Evolutionary conservation across 2,329 filamentous ascomycete species (phyloP), one percentile per base, ranked within the genome.

Genomic region (Alternaria sp.): DNA sequence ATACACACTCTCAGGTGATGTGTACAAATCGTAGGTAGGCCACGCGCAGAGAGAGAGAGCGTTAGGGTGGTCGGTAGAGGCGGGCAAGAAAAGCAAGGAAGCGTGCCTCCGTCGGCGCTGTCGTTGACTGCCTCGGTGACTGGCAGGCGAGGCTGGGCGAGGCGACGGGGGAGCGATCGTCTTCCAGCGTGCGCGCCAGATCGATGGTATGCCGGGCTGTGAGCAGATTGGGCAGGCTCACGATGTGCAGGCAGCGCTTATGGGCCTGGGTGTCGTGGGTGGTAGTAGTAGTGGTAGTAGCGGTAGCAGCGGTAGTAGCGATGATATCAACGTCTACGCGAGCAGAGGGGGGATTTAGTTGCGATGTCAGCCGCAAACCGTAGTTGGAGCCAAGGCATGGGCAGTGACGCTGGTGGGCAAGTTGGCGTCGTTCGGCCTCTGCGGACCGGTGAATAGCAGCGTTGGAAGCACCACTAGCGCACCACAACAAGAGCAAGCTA

Each of bases 11-110:
- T 41, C 42, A 28, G 24, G 49, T 11, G 40, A 54, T 51, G 53
- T 61, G 23, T 54, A 52, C 23, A 23, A 57, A 9, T 8, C 44
- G 60, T 24, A 60, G 41, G 58, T 49, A 54, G 51, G 65, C 42
- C 56, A 62, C 50, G 60, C 36, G 59, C 46, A 33, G 34, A 54
- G 53, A 33, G 34, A 54, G 53, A 41, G 17, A 8, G 51, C 63
- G 67, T 79, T 81, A 82, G 62, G 80, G 80, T 45, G 80, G 80
- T 63, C 76, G 76, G 69, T 76, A 81, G 51, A 81, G 77, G 58
- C 78, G 75, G 49, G 78, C 76, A 54, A 81, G 76, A 67, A 80
- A 81, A 58, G 78, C 72, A 58, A 80, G 78, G 65, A 79, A 80
- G 67, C 75, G 73, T 64, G 77, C 77, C 70, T 81, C 75, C 72